phyloP scores from a whole-genome alignment of 2,329 filamentous ascomycete species.

The Botryosphaeria dothidea region DNA sequence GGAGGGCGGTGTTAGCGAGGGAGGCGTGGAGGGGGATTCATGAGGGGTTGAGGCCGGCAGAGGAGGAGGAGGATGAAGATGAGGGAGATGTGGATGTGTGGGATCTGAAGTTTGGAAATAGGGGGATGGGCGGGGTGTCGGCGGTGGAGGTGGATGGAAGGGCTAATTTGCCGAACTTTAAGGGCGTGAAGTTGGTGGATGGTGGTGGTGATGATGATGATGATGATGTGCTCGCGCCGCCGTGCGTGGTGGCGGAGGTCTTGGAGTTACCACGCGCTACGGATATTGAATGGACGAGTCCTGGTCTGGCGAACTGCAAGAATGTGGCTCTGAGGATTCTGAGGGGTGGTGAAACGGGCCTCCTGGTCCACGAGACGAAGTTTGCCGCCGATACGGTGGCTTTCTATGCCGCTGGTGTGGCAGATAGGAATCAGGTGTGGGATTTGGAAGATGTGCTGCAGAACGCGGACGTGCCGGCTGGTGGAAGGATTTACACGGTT shows the following conservation, averaged over 20 bases:
- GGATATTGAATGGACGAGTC: constrained; percentile 80
- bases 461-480: not conserved
- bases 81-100: constrained; percentile 62
- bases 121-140: not conserved
- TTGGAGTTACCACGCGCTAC: constrained; percentile 72
- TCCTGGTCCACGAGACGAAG: constrained; percentile 23
- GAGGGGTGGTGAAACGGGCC: constrained; percentile 21
- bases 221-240: constrained; percentile 48
- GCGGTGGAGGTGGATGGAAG: constrained; percentile 26
- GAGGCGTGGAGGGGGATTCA: constrained; percentile 47
- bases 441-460: not conserved
- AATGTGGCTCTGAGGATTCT: constrained; percentile 26
- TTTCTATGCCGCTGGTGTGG: not conserved
- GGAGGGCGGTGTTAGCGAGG: constrained; percentile 39
- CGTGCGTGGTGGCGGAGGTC: constrained; percentile 75
- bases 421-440: not conserved
- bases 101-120: constrained; percentile 58
- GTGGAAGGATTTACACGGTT: not conserved
- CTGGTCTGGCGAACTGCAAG: constrained; percentile 50
- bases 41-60: constrained; percentile 29
- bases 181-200: constrained; percentile 19
- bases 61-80: constrained; percentile 49
- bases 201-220: not conserved
- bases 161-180: constrained; percentile 45
- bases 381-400: not conserved